Evolutionary conservation across 1,139 yeast species (phyloP).

Genomic region (Scheffersomyces titani): DNA sequence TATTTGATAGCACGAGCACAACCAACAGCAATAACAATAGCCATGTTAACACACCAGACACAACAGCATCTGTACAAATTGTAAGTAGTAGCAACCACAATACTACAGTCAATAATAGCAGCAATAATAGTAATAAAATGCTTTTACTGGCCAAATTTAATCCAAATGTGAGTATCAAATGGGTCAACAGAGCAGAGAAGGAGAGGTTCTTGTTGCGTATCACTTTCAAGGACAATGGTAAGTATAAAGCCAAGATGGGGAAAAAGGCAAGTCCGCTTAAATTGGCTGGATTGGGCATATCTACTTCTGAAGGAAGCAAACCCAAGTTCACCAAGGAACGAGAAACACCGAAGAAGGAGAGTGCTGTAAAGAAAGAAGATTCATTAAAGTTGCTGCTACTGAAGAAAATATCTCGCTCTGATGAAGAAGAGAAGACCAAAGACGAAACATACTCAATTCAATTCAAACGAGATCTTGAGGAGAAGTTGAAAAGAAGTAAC

Average conservation of each 20-base stretch:
- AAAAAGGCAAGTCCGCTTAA: neutral
- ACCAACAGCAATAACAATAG: conserved; percentile 15
- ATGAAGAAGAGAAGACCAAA: neutral
- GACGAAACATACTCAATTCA: conserved; percentile 1
- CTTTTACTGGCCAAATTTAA: neutral
- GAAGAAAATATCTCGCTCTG: neutral
- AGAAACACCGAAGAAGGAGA: neutral
- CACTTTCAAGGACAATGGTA: conserved; percentile 19
- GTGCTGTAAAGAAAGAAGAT: neutral
- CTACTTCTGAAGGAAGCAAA: conserved; percentile 6
- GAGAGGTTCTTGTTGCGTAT: conserved; percentile 31
- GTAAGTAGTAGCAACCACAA: neutral
- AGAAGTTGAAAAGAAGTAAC: conserved; percentile 1
- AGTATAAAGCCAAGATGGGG: conserved; percentile 13
- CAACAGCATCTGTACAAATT: neutral
- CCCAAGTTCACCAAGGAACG: neutral
- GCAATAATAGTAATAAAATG: neutral
- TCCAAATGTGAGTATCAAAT: conserved; percentile 7
- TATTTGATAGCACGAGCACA: conserved; percentile 21
- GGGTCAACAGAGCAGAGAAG: conserved; percentile 28
- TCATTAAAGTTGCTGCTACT: neutral
- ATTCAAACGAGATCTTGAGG: conserved; percentile 1
- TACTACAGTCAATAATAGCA: neutral
- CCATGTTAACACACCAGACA: neutral
- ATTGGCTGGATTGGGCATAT: conserved; percentile 26